A percentile compares a stretch with the other conserved stretches of the same genome.
Evolutionary conservation across 2,329 filamentous ascomycete species (phyloP).

Genomic region (Tolypocladium tropicale): DNA sequence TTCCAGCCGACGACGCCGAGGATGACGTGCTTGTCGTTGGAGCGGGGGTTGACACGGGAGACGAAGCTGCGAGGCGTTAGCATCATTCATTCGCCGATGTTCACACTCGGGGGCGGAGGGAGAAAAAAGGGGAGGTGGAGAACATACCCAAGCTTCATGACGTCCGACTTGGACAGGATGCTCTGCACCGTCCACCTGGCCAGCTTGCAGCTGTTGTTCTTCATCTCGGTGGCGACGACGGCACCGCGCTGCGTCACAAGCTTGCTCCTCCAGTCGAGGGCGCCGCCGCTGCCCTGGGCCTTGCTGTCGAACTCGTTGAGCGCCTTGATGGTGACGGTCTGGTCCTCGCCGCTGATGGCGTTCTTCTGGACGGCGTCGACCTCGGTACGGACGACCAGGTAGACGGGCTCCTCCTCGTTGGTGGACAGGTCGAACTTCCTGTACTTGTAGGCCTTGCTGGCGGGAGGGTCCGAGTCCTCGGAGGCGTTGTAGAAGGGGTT

Average conservation of each 20-base stretch:
- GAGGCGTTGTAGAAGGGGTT: slow-evolving; percentile 97
- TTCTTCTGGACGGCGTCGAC: slow-evolving; percentile 95
- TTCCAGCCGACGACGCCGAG: slow-evolving; percentile 97
- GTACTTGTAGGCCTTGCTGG: slow-evolving; percentile 98
- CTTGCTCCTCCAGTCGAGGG: slow-evolving; percentile 95
- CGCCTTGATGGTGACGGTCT: slow-evolving; percentile 85
- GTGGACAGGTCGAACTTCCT: slow-evolving; percentile 91
- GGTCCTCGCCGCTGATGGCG: slow-evolving; percentile 82
- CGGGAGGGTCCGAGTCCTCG: slow-evolving; percentile 86
- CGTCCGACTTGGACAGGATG: slow-evolving; percentile 92
- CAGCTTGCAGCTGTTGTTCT: slow-evolving; percentile 99
- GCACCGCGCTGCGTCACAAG: slow-evolving; percentile 90
- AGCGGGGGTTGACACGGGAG: slow-evolving; percentile 84
- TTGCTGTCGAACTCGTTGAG: slow-evolving; percentile 99
- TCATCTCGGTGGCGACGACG: slow-evolving; percentile 98
- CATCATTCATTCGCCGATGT: too few relatives aligned
- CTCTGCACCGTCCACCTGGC: slow-evolving; percentile 96
- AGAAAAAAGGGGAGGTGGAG: neutral
- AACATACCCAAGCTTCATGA: slow-evolving; percentile 92
- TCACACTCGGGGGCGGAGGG: neutral
- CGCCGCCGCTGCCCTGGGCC: slow-evolving; percentile 87
- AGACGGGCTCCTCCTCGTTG: slow-evolving; percentile 87
- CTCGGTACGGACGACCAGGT: slow-evolving; percentile 90
- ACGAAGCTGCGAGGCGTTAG: slow-evolving; percentile 62
- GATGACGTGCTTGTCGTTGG: slow-evolving; percentile 87